Base-by-base conservation (phyloP, 257 asterid species). In the Salvia splendens region DNA sequence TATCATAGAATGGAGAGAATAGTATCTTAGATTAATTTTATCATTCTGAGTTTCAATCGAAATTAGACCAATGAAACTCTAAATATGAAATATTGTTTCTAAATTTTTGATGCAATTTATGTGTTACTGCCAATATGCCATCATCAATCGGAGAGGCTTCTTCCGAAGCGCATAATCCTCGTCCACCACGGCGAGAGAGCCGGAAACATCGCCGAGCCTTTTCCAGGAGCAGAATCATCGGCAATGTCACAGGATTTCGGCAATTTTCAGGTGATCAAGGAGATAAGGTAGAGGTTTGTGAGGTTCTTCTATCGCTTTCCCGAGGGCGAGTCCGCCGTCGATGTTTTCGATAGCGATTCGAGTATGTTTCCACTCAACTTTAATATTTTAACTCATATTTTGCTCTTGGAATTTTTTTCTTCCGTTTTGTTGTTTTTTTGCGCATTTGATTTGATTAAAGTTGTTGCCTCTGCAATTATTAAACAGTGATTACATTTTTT, bases 181-280 rank as follows among this genome's bases (percentile, higher is more conserved):
- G 85, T 91, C 67, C 98, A 96, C 16, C 98, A 91, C 75, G 98
- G 96, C 73, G 94, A 91, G 77, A 85, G 96, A 77, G 85, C 86
- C 69, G 96, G 98, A 0, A 88, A 88, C 78, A 81, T 77, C 8
- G 92, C 88, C 78, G n/a, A n/a, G n/a, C n/a, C n/a, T n/a, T n/a
- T n/a, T n/a, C n/a, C n/a, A n/a, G n/a, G 73, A 75, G 73, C 59
- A 74, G 85, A 41, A 64, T 92, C 5, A 81, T 92, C 46, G 98
- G 98, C 96, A 92, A 83, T 92, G 98, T 60, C 80, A 28, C 98
- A 92, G 79, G 98, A 92, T 84, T 91, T 91, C 67, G 98, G 98
- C 12, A 91, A 91, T 70, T 91, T 91, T 78, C 98, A 82, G 76
- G 84, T 16, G 33, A 84, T 89, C 69, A 89, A 89, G 84, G 90